Evolutionary conservation across 2,329 filamentous ascomycete genomes (phyloP).

Genomic region (Epichloe sylvatica): DNA sequence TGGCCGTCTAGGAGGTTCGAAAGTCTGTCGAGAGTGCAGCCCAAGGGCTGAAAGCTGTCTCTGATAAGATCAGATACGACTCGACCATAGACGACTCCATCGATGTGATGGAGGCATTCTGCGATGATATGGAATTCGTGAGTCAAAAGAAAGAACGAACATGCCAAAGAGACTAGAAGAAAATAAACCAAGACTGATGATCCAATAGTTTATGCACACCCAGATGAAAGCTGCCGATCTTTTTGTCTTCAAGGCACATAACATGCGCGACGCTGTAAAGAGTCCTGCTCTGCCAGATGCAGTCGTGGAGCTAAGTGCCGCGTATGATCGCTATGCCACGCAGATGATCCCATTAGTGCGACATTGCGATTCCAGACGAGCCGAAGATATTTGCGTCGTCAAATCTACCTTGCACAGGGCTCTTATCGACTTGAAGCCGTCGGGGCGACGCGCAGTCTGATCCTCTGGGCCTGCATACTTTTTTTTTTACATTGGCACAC

Average conservation of each 20-base stretch:
- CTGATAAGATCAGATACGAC: neutral
- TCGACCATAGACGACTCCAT: neutral
- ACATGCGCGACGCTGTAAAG: neutral
- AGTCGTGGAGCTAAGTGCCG: neutral
- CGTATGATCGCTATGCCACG: neutral
- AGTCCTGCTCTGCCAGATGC: neutral
- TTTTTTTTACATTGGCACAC: too few relatives aligned
- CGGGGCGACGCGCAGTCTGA: neutral
- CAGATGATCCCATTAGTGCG: neutral
- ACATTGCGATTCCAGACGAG: neutral
- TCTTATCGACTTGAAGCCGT: neutral
- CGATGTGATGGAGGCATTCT: neutral
- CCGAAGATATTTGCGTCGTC: neutral
- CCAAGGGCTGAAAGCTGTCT: neutral
- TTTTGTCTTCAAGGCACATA: neutral
- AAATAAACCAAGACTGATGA: too few relatives aligned
- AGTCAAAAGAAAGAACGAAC: neutral
- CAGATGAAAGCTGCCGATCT: neutral
- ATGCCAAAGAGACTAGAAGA: too few relatives aligned
- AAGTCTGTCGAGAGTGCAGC: neutral
- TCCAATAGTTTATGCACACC: neutral
- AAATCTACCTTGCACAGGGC: constrained; percentile 1
- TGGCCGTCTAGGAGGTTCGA: neutral
- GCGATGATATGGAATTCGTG: neutral
- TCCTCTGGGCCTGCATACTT: neutral